A percentile compares a stretch with the other conserved stretches of the same genome.
Conservation (phyloP, 257 asterid genomes). For the Eucommia ulmoides region DNA sequence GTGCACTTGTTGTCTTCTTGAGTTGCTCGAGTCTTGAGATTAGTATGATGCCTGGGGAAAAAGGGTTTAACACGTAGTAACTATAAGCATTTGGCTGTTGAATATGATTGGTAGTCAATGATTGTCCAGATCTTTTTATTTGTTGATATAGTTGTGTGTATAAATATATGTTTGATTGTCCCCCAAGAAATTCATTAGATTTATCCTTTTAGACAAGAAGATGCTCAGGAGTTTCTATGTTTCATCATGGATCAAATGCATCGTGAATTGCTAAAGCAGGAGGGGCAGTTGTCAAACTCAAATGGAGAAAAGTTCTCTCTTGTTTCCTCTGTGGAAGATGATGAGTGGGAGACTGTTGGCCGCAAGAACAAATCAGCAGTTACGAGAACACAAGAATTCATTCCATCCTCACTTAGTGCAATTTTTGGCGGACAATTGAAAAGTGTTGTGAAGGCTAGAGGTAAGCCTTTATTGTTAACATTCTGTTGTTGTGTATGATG, state of each 20-base stretch:
- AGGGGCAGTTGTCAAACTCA: conserved; percentile 37
- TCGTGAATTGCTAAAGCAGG: conserved; percentile 75
- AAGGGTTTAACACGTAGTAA: not conserved
- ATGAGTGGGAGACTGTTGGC: conserved; percentile 97
- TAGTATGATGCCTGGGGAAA: not conserved
- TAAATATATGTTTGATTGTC: not conserved
- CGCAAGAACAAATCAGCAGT: conserved; percentile 95
- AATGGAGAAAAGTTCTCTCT: conserved; percentile 45
- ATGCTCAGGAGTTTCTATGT: conserved; percentile 86
- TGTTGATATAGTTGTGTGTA: not conserved
- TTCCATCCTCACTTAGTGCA: conserved; percentile 67
- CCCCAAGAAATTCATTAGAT: not conserved
- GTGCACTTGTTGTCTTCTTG: not conserved
- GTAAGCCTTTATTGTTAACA: no score
- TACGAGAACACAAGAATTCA: conserved; percentile 68
- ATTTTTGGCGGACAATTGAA: conserved; percentile 77
- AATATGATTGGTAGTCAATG: not conserved
- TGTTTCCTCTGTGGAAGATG: conserved; percentile 71
- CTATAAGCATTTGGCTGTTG: not conserved
- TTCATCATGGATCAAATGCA: conserved; percentile 88
- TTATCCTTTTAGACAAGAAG: conserved; percentile 68
- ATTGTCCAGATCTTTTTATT: not conserved
- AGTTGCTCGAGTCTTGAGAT: not conserved
- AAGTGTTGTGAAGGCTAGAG: conserved; percentile 77
- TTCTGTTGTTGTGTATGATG: no score